Percentiles rank a stretch among this genome's conserved stretches.
Conservation (phyloP, 2,329 filamentous ascomycete genomes). For the Aspergillus pseudonomiae region DNA sequence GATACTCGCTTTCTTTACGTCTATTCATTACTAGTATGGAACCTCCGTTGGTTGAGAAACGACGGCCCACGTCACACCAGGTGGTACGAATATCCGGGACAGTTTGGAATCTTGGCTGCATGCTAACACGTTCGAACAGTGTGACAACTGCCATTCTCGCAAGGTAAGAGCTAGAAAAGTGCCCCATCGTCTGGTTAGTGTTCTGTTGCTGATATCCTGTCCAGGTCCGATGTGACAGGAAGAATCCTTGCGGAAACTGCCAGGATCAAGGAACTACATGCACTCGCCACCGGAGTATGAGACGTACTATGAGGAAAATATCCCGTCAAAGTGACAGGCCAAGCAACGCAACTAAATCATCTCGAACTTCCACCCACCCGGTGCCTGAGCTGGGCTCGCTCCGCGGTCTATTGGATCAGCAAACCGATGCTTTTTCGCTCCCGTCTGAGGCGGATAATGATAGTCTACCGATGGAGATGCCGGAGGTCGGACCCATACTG, state of each 20-base stretch:
- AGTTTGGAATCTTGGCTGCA: neutral
- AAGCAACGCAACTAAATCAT: neutral
- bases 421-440: neutral
- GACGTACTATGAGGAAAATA: constrained; percentile 5
- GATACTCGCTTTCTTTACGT: neutral
- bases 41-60: neutral
- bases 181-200: too few species aligned
- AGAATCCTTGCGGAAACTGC: constrained; percentile 27
- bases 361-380: neutral
- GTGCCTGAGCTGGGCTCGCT: neutral
- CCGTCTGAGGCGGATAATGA: neutral
- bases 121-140: constrained; percentile 11
- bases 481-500: neutral
- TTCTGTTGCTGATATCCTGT: neutral
- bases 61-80: neutral
- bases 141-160: constrained; percentile 23
- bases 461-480: neutral
- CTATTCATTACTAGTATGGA: neutral
- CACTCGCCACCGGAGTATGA: constrained; percentile 15
- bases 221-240: constrained; percentile 27
- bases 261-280: constrained; percentile 22
- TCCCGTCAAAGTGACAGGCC: neutral
- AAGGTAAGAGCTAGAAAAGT: constrained; percentile 15
- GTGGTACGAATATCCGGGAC: neutral
- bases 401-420: neutral